A percentile compares a stretch with the other conserved stretches of the same genome.
Conservation (phyloP, 441 rosid genomes). For the Euphorbia celastroides region DNA sequence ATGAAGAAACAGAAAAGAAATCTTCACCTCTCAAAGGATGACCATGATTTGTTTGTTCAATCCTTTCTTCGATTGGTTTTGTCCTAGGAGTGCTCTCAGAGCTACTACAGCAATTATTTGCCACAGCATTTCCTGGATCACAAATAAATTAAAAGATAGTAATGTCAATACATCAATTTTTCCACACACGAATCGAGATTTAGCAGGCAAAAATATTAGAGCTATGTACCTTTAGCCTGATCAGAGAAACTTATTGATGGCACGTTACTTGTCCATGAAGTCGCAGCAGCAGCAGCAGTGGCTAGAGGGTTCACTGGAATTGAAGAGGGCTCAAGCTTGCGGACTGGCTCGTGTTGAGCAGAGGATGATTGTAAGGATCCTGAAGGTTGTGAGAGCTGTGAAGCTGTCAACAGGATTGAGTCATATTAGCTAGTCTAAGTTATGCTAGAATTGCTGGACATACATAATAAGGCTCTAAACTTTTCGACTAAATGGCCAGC, state of each 20-base stretch:
- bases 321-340: conserved; percentile 54
- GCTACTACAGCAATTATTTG: conserved; percentile 68
- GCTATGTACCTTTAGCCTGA: conserved; percentile 44
- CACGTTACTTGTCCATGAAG: conserved; percentile 56
- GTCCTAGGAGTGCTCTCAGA: conserved; percentile 58
- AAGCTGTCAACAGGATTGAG: conserved; percentile 2
- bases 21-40: conserved; percentile 63
- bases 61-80: conserved; percentile 34
- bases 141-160: conserved; percentile 10
- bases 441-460: background rate
- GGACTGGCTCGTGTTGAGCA: conserved; percentile 45
- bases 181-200: background rate
- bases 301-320: conserved; percentile 49
- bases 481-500: too few relatives aligned
- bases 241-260: conserved; percentile 47
- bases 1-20: background rate
- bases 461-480: too few relatives aligned
- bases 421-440: background rate
- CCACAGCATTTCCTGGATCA: conserved; percentile 36
- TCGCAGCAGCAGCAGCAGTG: conserved; percentile 32
- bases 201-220: background rate
- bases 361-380: conserved; percentile 56
- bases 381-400: conserved; percentile 37
- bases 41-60: conserved; percentile 48
- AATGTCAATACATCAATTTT: conserved; percentile 2